These are phyloP conservation scores for Fusarium chuoi DNA, from an alignment of 2,329 filamentous ascomycete species.

Conservation along the genomic window DNA sequence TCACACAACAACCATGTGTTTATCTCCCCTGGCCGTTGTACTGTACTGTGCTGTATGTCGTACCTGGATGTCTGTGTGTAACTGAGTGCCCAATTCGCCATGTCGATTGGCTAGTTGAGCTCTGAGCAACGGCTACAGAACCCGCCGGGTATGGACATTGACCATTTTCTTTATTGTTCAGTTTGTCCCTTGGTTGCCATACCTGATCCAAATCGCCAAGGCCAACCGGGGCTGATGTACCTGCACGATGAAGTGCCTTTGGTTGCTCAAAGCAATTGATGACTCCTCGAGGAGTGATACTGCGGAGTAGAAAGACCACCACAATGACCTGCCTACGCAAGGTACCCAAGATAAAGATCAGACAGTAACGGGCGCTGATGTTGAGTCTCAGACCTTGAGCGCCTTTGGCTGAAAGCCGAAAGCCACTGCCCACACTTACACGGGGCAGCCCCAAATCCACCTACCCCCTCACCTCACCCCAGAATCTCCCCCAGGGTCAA, in stretches of 20 bases:
- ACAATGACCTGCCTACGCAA: background rate
- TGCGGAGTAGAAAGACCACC: background rate
- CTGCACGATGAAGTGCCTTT: background rate
- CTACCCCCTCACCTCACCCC: constrained; percentile 20
- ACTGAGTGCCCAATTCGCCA: constrained; percentile 1
- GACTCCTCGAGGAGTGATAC: background rate
- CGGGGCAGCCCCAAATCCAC: constrained; percentile 11
- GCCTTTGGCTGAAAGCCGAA: constrained; percentile 19
- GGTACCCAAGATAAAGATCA: background rate
- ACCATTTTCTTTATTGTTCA: background rate
- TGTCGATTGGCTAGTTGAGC: constrained; percentile 2
- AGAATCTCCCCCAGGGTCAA: constrained; percentile 19
- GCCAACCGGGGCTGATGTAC: background rate
- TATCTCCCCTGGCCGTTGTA: constrained; percentile 3
- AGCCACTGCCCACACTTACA: constrained; percentile 19
- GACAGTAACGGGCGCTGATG: constrained; percentile 5
- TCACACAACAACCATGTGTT: constrained; percentile 15
- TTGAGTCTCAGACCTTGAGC: background rate
- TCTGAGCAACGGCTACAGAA: constrained; percentile 13
- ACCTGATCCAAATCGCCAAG: background rate
- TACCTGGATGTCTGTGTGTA: constrained; percentile 15
- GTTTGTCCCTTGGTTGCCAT: background rate
- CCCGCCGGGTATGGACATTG: background rate
- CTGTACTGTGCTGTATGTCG: background rate
- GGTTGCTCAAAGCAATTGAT: background rate